Evolutionary conservation across 768 basidiomycete species (phyloP).

Genomic region (Trametes maxima): DNA sequence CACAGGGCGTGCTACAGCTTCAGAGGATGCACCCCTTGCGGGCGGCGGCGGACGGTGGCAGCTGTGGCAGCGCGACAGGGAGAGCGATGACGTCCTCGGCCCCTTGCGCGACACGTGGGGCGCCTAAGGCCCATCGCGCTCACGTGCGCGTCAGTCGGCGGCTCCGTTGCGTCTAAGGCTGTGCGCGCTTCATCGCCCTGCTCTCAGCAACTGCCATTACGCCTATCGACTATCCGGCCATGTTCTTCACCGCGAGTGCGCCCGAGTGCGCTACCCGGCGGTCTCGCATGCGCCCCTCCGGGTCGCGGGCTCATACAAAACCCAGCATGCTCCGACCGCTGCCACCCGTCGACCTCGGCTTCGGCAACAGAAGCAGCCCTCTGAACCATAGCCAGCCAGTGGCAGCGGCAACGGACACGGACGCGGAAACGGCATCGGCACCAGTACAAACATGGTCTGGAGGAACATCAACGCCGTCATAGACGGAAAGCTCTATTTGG

Average conservation of each 20-base stretch:
- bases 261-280: constrained; percentile 13
- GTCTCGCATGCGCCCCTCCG: constrained; percentile 16
- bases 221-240: constrained; percentile 20
- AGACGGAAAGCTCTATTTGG: constrained; percentile 27
- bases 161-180: constrained; percentile 11
- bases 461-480: constrained; percentile 28
- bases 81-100: constrained; percentile 18
- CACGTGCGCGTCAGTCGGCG: constrained; percentile 20
- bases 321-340: constrained; percentile 18
- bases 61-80: constrained; percentile 5
- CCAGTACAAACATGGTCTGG: constrained; percentile 24
- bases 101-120: constrained; percentile 9
- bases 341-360: constrained; percentile 11
- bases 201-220: constrained; percentile 25
- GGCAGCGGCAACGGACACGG: constrained; percentile 4
- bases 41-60: constrained; percentile 7
- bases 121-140: constrained; percentile 14
- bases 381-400: background rate
- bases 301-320: constrained; percentile 23
- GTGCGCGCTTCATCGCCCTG: constrained; percentile 24
- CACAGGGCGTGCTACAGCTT: constrained; percentile 21
- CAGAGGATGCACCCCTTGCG: background rate
- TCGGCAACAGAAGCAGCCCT: constrained; percentile 5
- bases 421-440: background rate
- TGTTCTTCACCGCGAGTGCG: constrained; percentile 14